Conservation (phyloP, 2,329 filamentous ascomycete genomes). For the Dothistroma pini region DNA sequence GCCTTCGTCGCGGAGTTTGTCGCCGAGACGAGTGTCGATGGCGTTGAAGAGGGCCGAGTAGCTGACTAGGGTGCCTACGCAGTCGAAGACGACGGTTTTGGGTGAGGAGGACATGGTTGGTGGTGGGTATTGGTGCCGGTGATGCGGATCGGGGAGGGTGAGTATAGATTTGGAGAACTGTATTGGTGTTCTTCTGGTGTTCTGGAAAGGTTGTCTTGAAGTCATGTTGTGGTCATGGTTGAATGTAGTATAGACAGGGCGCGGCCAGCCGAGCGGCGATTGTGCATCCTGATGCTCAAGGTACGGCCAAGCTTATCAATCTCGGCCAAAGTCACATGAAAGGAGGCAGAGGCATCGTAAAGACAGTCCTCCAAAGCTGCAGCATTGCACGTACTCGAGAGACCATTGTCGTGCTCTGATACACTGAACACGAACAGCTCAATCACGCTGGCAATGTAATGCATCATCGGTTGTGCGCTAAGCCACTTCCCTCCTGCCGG, state of each 20-base stretch:
- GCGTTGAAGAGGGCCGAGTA: slow-evolving; percentile 44
- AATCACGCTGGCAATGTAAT: too few relatives aligned
- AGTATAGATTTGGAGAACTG: neutral
- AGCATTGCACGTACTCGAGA: too few relatives aligned
- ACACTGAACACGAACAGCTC: too few relatives aligned
- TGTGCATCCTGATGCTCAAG: neutral
- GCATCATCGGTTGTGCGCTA: too few relatives aligned
- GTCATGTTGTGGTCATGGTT: neutral
- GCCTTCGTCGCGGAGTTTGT: slow-evolving; percentile 37
- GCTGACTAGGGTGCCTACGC: slow-evolving; percentile 50
- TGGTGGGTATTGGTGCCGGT: neutral
- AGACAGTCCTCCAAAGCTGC: too few relatives aligned
- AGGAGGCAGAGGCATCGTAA: too few relatives aligned
- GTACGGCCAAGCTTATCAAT: neutral
- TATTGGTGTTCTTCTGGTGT: neutral
- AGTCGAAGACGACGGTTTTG: slow-evolving; percentile 35
- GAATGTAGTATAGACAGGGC: neutral
- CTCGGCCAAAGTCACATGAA: neutral
- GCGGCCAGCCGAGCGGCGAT: neutral
- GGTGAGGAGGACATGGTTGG: slow-evolving; percentile 7
- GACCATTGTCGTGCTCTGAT: too few relatives aligned
- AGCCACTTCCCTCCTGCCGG: too few relatives aligned
- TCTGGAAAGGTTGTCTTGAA: neutral
- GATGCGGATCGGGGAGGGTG: neutral
- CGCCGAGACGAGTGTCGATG: slow-evolving; percentile 42